Conservation (phyloP, 2,329 filamentous ascomycete genomes). For the Gnomoniopsis sp. region DNA sequence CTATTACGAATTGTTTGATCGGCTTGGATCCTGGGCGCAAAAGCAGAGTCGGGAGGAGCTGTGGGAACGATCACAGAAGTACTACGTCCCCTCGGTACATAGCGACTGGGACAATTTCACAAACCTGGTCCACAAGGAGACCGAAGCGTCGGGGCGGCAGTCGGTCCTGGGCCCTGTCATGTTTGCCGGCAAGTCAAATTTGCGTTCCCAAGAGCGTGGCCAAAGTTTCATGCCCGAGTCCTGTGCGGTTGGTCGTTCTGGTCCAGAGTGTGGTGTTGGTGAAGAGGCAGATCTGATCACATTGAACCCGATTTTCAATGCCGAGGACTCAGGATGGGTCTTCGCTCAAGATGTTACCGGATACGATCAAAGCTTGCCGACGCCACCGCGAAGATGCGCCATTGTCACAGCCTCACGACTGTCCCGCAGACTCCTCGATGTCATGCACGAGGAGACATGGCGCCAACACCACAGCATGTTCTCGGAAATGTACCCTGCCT, state of each 20-base stretch:
- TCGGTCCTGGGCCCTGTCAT: constrained; percentile 67
- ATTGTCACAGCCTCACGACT: constrained; percentile 71
- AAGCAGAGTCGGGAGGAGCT: constrained; percentile 67
- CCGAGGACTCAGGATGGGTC: constrained; percentile 68
- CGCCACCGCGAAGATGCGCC: constrained; percentile 65
- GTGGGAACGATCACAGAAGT: constrained; percentile 74
- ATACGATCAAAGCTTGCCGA: constrained; percentile 50
- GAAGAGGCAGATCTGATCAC: constrained; percentile 75
- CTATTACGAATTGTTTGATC: constrained; percentile 70
- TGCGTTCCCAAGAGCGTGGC: constrained; percentile 50
- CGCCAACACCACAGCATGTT: constrained; percentile 69
- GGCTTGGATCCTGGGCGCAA: constrained; percentile 63
- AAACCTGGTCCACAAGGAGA: constrained; percentile 60
- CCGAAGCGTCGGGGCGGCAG: constrained; percentile 43
- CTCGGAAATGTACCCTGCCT: constrained; percentile 74
- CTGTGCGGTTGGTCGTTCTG: constrained; percentile 51
- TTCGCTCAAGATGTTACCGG: constrained; percentile 68
- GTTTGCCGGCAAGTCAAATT: constrained; percentile 44
- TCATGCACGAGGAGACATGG: constrained; percentile 74
- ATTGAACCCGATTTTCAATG: constrained; percentile 73
- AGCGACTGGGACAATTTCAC: constrained; percentile 71
- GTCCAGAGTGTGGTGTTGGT: constrained; percentile 59
- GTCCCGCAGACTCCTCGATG: constrained; percentile 60
- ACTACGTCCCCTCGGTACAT: constrained; percentile 71
- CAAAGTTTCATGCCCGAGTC: constrained; percentile 51